Evolutionary conservation across 768 basidiomycete species (phyloP), one percentile per base, ranked within the genome.

Genomic region (Lactarius akahatsu): DNA sequence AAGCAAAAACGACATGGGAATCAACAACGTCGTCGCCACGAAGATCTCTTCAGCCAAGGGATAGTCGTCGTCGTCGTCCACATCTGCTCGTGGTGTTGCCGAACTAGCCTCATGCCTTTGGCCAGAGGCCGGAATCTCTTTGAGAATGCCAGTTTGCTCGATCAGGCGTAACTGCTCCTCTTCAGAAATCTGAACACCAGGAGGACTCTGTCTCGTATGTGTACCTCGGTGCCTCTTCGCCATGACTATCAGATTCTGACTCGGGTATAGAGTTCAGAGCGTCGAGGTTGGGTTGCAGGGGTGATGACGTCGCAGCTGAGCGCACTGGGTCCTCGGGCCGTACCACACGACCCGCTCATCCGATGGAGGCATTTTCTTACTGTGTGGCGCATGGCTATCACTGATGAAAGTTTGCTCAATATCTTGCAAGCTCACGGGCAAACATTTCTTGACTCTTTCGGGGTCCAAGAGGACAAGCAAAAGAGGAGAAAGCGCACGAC

Each of bases 1-100:
- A 45, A 93, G 79, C 59, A 93, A 77, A 73, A 87, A 93, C 3
- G 85, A 85, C 71, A 90, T 85, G 0, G 92, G 92, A 40, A 90
- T 86, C 63, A 92, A 83, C 61, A 89, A 77, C 23, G 89, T 75
- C 20, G 83, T 69, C 11, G 89, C 79, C 69, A 86, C 82, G 75
- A 92, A 86, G 45, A 92, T 80, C 77, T 93, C 91, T 67, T 90
- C 88, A 8, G 79, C 80, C 4, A 89, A 76, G 23, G 82, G 76
- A 10, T 77, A 66, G 32, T 76, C 70, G 45, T 79, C 81, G 47
- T 81, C 79, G 18, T 80, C 76, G 23, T 71, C 68, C 10, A 32
- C 36, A 9, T 41, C 61, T 58, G 52, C 57, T 54, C 38, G 36
- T 20, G 41, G 59, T 69, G 54, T 3, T 59, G 56, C 47, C 34